Evolutionary conservation across 23 red algal genomes (phyloP), one percentile per base, ranked within the genome.

Genomic region (Chondrus crispus): DNA sequence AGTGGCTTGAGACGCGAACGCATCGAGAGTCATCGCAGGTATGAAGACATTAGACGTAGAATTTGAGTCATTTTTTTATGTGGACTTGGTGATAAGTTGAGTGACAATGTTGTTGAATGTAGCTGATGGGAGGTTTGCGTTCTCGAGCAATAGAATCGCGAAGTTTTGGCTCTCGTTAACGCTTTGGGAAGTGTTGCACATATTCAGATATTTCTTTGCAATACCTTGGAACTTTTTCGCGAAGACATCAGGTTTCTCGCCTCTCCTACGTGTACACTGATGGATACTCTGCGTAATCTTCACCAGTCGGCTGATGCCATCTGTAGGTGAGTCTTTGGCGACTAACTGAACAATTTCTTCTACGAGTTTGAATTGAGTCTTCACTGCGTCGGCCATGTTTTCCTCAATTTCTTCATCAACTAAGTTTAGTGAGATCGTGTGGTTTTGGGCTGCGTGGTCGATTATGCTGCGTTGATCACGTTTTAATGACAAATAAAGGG

Each of bases 141-240:
- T 77, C 51, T 37, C 42, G 6, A 82, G 48, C 0, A 50, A 51
- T 33, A 57, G n/a, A 22, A 53, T 82, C 29, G 78, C 78, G 0
- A 82, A 57, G 22, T 50, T 82, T 37, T 82, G 78, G 46, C 46
- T 82, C 28, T 82, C 78, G 78, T 8, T 53, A 26, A 24, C 26
- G 18, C 20, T 38, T 20, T 60, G 24, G 51, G 52, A 20, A 43
- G 40, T 24, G 51, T 60, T 57, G 48, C 26, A 43, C 57, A 53
- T 12, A 51, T n/a, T 82, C n/a, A 82, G 78, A 58, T 82, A 82
- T n/a, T 26, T 82, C 51, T 54, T 53, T 51, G 77, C 43, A 6
- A 46, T 24, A 54, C 46, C 46, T 35, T 5, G 22, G 35, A 14
- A 64, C 14, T 18, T 5, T n/a, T 64, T 4, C 26, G 58, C 5